Conservation (phyloP, 1,284 basidiomycete species). For the Trichosporon sp. region DNA sequence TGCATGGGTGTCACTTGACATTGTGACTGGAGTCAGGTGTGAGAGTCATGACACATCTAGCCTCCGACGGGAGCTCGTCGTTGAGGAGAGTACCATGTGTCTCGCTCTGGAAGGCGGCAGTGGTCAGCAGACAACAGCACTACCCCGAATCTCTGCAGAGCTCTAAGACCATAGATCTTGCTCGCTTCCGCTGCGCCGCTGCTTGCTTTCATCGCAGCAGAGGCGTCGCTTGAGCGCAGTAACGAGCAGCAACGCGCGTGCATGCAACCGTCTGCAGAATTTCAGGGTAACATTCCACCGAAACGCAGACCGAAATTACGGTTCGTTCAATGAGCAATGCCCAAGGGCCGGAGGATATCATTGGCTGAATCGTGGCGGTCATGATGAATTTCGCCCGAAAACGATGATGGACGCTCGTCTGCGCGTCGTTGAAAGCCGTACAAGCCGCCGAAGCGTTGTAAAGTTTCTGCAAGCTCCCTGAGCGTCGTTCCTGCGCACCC, state of each 20-base stretch:
- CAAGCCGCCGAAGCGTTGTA: not conserved
- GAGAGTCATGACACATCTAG: not conserved
- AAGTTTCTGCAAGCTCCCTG: not conserved
- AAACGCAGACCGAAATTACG: constrained; percentile 6
- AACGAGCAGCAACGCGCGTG: no score
- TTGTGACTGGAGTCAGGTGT: not conserved
- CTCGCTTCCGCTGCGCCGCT: no score
- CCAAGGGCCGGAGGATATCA: not conserved
- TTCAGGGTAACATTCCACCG: not conserved
- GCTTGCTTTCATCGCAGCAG: no score
- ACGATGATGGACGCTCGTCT: not conserved
- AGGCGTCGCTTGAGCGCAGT: no score
- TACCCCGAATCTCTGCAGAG: no score
- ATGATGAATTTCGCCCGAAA: constrained; percentile 19
- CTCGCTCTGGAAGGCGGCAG: no score
- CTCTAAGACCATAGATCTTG: no score
- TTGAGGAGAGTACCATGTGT: not conserved
- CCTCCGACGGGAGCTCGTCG: not conserved
- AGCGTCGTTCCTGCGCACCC: not conserved
- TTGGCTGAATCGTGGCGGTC: constrained; percentile 17
- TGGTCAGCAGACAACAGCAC: not conserved
- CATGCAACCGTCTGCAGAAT: not conserved
- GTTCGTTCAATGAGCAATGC: not conserved
- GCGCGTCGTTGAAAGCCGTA: not conserved
- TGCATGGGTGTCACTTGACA: no score